Percentiles rank a stretch among this genome's conserved stretches.
phyloP scores from a whole-genome alignment of 768 basidiomycete species.

The Rhodotorula babjevae region DNA sequence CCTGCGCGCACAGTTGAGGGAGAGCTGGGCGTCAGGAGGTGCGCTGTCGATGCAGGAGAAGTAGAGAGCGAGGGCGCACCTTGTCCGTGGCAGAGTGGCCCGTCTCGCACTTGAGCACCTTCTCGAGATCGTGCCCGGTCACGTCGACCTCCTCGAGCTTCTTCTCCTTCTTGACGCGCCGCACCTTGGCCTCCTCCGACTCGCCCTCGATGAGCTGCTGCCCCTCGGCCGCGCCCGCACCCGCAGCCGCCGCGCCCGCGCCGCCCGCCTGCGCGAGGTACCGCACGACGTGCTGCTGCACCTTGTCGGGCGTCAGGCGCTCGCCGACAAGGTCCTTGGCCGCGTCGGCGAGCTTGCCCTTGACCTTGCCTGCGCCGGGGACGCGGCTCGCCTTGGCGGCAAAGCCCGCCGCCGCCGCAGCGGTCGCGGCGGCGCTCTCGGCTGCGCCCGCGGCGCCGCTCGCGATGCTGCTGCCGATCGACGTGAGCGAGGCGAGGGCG shows the following conservation, averaged over 20 bases:
- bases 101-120: conserved; percentile 34
- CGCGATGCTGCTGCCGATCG: conserved; percentile 14
- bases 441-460: conserved; percentile 2
- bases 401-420: conserved; percentile 3
- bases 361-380: conserved; percentile 23
- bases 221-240: neutral
- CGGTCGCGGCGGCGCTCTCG: neutral
- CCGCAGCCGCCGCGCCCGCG: neutral
- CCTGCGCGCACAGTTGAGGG: conserved; percentile 1
- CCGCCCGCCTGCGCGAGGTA: conserved; percentile 13
- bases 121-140: conserved; percentile 30
- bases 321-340: conserved; percentile 22
- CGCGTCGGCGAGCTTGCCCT: conserved; percentile 28
- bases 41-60: too few species aligned
- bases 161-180: conserved; percentile 7
- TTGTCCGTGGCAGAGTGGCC: conserved; percentile 7
- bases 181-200: neutral
- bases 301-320: conserved; percentile 7
- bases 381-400: conserved; percentile 21
- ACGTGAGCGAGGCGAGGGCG: conserved; percentile 29
- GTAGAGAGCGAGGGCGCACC: neutral
- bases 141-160: conserved; percentile 36
- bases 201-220: neutral
- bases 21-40: neutral
- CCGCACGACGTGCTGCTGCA: conserved; percentile 23